phyloP scores from a whole-genome alignment of 805 yeast genomes.

The Starmerella floris region DNA sequence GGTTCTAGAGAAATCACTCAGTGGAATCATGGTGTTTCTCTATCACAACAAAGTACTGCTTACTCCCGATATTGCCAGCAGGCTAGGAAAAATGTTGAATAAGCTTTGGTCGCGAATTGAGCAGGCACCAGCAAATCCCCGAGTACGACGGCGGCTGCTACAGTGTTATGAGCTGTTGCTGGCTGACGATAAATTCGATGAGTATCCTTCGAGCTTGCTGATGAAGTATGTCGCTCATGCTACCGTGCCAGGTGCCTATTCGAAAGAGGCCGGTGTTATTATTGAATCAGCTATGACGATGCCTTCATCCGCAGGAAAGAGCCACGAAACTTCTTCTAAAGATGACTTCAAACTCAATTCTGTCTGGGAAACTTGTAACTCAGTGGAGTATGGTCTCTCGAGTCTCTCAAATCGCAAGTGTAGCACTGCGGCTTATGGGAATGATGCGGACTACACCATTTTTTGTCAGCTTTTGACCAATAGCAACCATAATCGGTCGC shows the following conservation, averaged over 20 bases:
- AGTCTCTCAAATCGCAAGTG: background rate
- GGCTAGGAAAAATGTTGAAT: slow-evolving; percentile 39
- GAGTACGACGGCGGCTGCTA: slow-evolving; percentile 19
- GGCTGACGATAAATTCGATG: slow-evolving; percentile 9
- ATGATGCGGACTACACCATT: slow-evolving; percentile 8
- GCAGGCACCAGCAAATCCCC: slow-evolving; percentile 16
- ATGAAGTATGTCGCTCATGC: slow-evolving; percentile 26
- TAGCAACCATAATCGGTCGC: background rate
- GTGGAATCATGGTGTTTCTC: slow-evolving; percentile 43
- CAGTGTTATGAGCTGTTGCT: slow-evolving; percentile 19
- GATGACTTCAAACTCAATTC: background rate
- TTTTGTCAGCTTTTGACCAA: background rate
- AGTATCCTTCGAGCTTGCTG: slow-evolving; percentile 31
- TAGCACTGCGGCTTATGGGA: background rate
- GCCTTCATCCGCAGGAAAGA: background rate
- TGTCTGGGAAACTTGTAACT: background rate
- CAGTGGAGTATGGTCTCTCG: slow-evolving; percentile 1
- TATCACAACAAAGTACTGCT: slow-evolving; percentile 28
- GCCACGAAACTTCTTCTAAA: no score
- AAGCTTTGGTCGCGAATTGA: slow-evolving; percentile 27
- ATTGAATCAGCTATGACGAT: slow-evolving; percentile 12
- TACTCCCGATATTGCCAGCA: slow-evolving; percentile 33
- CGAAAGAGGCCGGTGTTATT: slow-evolving; percentile 10
- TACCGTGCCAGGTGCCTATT: slow-evolving; percentile 7
- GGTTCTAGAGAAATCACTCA: slow-evolving; percentile 34